Base-by-base conservation (phyloP, 257 asterid species). In the Salvia rosmarinus region DNA sequence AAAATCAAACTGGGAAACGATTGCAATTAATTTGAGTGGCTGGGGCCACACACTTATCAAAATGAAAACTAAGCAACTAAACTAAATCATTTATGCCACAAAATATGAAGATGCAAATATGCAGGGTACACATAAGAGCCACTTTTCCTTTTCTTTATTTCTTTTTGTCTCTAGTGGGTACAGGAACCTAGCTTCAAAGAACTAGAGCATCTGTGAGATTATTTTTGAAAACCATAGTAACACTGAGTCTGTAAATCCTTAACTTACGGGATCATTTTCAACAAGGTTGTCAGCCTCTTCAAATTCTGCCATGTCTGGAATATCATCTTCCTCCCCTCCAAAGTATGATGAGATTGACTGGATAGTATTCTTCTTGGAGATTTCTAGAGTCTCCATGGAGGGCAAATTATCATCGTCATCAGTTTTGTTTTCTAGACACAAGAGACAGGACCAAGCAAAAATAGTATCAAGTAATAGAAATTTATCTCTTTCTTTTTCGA, bases 281-380 rank as follows among this genome's bases (percentile, higher is more conserved):
- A 85, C 80, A 60, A 91, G 86, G 79, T 89, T 88, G 78, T 91
- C 99, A 42, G 89, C 52, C 52, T 88, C 97, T 40, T 89, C 98
- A 77, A 86, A 87, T 73, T 87, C 99, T 64, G 78, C 91, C 88
- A 91, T 87, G 73, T 91, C 99, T 28, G 98, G 99, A 78, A 95
- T 91, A 17, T 91, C 94, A 81, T 88, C 99, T 72, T 88, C 99
- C 76, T 85, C 96, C 44, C 89, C 96, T 62, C 98, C 97, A 80
- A 91, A 88, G 77, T 91, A 86, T 39, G 97, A 82, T 9, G 99
- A 74, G 42, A 91, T 85, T 52, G 99, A 79, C 74, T 80, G 93
- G 34, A 95, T 81, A 9, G 84, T 81, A 57, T 81, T 84, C 76
- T 81, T 91, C 83, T 87, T 82, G 83, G 90, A 84, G 78, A 89